Evolutionary conservation across 192 early-diverging fungal genomes (phyloP).

Genomic region (Coemansia sp.): DNA sequence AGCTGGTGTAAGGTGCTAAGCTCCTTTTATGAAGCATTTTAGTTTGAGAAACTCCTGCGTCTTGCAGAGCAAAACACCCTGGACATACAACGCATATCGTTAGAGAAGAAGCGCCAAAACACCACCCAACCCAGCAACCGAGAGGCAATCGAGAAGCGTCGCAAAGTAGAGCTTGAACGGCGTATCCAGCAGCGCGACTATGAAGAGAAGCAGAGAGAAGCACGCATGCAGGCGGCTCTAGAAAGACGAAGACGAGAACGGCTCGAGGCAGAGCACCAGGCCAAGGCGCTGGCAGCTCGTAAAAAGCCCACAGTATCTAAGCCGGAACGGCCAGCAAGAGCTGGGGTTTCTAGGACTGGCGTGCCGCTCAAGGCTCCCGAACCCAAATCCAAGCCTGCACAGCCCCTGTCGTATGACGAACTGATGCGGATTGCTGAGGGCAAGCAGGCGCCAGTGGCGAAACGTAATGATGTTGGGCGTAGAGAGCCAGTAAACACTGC

Average conservation of each 20-base stretch:
- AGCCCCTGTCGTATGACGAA: constrained; percentile 37
- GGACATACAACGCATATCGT: constrained; percentile 37
- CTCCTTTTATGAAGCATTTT: background rate
- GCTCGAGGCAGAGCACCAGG: constrained; percentile 7
- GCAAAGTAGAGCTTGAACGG: constrained; percentile 28
- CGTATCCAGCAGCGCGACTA: constrained; percentile 30
- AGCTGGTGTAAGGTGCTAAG: background rate
- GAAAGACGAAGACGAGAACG: constrained; percentile 22
- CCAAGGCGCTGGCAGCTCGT: no score
- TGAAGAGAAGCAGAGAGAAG: constrained; percentile 26
- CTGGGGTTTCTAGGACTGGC: no score
- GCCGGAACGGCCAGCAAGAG: no score
- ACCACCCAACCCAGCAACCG: constrained; percentile 5
- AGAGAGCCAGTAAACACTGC: background rate
- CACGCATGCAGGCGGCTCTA: constrained; percentile 2
- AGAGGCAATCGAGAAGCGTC: constrained; percentile 30
- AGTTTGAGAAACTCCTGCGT: constrained; percentile 52
- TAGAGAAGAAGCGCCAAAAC: constrained; percentile 25
- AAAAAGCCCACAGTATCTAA: no score
- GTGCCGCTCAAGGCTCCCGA: background rate
- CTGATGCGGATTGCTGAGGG: constrained; percentile 49
- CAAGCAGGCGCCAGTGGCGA: background rate
- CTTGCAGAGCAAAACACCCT: constrained; percentile 47
- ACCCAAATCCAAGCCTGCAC: background rate
- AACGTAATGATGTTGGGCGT: background rate